phyloP scores from a whole-genome alignment of 257 asterid species.

The Haberlea rhodopensis region DNA sequence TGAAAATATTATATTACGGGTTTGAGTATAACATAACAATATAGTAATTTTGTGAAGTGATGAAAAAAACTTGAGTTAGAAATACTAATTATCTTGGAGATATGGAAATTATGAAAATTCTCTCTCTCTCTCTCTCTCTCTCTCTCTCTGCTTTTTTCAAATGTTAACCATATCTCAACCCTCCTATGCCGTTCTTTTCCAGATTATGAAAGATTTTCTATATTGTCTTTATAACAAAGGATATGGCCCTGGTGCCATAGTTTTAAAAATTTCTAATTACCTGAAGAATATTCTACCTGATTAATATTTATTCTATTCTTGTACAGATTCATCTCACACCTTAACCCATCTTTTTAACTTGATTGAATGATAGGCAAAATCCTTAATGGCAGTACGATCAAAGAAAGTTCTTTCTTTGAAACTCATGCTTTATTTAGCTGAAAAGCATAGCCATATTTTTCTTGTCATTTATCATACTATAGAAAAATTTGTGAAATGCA shows the following conservation, averaged over 20 bases:
- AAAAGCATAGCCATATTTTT: background rate
- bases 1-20: background rate
- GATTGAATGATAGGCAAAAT: background rate
- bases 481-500: background rate
- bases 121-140: no score
- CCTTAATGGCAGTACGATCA: background rate
- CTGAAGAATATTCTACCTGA: background rate
- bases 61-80: no score
- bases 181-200: no score
- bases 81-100: no score
- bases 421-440: constrained; percentile 7
- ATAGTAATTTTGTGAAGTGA: no score
- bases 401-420: background rate
- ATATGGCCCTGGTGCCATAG: no score
- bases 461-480: background rate
- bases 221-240: no score
- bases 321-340: background rate
- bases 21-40: no score
- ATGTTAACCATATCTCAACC: no score
- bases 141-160: background rate
- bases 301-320: background rate
- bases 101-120: no score
- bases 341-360: background rate
- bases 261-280: background rate
- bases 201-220: no score